Conservation (phyloP, 768 basidiomycete species). For the Antrodiella citrinella region DNA sequence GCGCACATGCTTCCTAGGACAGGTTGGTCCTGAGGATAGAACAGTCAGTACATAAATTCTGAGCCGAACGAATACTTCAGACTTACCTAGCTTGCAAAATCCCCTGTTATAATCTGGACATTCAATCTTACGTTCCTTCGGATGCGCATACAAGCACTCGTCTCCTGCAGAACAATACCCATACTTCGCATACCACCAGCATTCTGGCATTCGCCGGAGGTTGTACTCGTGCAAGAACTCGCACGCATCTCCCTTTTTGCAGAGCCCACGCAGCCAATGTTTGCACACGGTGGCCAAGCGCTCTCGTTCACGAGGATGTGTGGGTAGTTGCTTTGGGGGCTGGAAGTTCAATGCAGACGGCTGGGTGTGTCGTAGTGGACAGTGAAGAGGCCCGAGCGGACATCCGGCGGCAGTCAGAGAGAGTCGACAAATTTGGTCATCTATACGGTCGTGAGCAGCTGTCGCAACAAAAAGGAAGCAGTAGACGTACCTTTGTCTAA, state of each 20-base stretch:
- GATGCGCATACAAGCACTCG: slow-evolving; percentile 95
- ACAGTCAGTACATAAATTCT: not conserved
- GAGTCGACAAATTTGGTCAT: slow-evolving; percentile 90
- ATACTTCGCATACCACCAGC: slow-evolving; percentile 98
- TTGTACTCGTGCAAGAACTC: slow-evolving; percentile 99
- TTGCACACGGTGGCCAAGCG: slow-evolving; percentile 92
- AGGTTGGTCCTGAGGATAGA: slow-evolving; percentile 57
- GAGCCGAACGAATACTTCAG: not conserved
- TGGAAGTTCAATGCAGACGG: slow-evolving; percentile 89
- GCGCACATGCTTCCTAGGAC: slow-evolving; percentile 88
- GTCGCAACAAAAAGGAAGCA: not conserved
- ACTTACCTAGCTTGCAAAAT: slow-evolving; percentile 83
- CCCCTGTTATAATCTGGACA: slow-evolving; percentile 95
- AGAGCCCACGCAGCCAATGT: slow-evolving; percentile 95
- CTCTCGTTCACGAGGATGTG: slow-evolving; percentile 77
- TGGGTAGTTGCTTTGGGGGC: slow-evolving; percentile 73
- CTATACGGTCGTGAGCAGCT: slow-evolving; percentile 29
- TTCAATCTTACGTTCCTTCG: slow-evolving; percentile 83
- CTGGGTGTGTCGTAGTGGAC: slow-evolving; percentile 85
- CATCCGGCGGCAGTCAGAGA: slow-evolving; percentile 77
- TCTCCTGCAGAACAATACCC: slow-evolving; percentile 97
- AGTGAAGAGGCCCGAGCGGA: slow-evolving; percentile 86
- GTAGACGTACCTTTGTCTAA: slow-evolving; percentile 77
- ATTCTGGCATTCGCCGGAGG: slow-evolving; percentile 94
- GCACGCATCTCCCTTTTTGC: slow-evolving; percentile 96